Percentiles rank a stretch among this genome's conserved stretches.
Evolutionary conservation across 2,329 filamentous ascomycete species (phyloP).

Genomic region (Verticillium zaregamsianum): DNA sequence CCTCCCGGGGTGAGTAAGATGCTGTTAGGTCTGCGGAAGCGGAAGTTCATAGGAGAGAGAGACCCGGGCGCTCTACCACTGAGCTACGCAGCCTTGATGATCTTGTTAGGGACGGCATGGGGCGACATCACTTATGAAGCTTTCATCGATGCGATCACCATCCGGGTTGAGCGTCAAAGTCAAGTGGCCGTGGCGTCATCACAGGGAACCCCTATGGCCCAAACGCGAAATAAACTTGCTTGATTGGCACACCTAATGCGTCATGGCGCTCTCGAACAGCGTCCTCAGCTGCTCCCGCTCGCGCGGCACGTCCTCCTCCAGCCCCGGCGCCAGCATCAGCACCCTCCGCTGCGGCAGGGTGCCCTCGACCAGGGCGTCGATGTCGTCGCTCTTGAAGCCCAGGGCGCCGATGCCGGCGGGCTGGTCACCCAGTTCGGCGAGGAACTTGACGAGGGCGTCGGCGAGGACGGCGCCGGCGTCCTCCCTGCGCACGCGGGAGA

Average conservation of each 20-base stretch:
- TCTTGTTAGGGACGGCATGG: background rate
- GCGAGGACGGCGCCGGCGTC: conserved; percentile 84
- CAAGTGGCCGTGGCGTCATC: background rate
- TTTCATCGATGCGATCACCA: no score
- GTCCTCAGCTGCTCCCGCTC: conserved; percentile 68
- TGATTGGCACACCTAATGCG: conserved; percentile 15
- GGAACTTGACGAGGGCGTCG: conserved; percentile 77
- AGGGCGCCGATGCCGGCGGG: conserved; percentile 79
- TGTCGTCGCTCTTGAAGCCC: conserved; percentile 71
- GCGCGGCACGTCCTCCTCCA: conserved; percentile 64
- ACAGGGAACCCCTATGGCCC: background rate
- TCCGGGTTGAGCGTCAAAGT: no score
- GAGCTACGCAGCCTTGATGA: background rate
- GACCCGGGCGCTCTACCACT: background rate
- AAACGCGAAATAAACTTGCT: background rate
- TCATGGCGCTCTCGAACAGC: conserved; percentile 61
- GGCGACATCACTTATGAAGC: background rate
- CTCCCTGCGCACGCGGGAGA: conserved; percentile 81
- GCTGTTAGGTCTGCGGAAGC: background rate
- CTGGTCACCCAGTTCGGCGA: conserved; percentile 83
- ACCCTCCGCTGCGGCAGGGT: conserved; percentile 91
- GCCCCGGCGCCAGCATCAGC: conserved; percentile 81
- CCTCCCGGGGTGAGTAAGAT: background rate
- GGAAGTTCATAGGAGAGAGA: background rate
- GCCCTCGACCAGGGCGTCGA: conserved; percentile 85